Evolutionary conservation across 768 basidiomycete genomes (phyloP).

Genomic region (Auricularia sp.): DNA sequence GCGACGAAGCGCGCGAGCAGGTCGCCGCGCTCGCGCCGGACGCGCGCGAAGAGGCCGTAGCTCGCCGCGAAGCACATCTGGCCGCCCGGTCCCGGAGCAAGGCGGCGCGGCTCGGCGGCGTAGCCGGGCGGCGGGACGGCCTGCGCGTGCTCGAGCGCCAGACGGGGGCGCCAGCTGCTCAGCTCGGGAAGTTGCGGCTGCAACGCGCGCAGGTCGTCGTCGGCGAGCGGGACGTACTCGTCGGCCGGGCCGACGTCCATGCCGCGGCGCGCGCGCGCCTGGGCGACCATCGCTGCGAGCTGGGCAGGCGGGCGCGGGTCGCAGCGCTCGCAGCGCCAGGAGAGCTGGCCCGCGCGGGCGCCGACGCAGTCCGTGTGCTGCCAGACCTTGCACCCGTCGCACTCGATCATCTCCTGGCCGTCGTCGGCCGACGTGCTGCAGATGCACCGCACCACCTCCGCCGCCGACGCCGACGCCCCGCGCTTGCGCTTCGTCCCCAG

Average conservation of each 20-base stretch:
- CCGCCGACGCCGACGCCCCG: not conserved
- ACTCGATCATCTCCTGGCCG: not conserved
- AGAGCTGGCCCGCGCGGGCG: not conserved
- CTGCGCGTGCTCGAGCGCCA: not conserved
- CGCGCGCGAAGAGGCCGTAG: not conserved
- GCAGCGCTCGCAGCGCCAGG: not conserved
- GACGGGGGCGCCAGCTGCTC: not conserved
- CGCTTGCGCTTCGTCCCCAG: not conserved
- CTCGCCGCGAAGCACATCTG: not conserved
- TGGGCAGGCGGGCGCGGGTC: not conserved
- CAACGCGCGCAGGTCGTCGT: not conserved
- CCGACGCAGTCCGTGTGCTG: not conserved
- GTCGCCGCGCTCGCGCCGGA: not conserved
- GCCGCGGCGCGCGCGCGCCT: not conserved
- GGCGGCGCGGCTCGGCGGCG: not conserved
- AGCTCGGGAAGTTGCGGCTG: not conserved
- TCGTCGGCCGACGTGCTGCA: not conserved
- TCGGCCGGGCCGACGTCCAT: not conserved
- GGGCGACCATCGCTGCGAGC: not conserved
- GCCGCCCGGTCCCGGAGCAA: too few species aligned
- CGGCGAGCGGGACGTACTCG: not conserved
- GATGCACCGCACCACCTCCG: not conserved
- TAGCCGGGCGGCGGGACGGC: not conserved
- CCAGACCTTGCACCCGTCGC: conserved; percentile 1
- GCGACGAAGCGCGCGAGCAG: not conserved